phyloP scores from a whole-genome alignment of 2,329 filamentous ascomycete species.

The Aspergillus jensenii region DNA sequence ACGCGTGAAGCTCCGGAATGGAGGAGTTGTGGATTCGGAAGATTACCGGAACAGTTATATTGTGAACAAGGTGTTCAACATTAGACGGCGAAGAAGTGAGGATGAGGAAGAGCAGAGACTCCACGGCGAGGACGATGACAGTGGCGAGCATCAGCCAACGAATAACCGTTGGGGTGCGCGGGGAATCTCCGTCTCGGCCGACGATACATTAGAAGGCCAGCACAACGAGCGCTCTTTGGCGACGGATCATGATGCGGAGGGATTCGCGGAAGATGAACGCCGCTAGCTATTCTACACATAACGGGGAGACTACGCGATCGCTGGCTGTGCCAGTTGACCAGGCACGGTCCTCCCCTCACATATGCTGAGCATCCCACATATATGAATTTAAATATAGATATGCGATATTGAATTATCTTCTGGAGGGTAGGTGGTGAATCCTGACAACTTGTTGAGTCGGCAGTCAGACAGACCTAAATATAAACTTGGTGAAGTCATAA shows the following conservation, averaged over 20 bases:
- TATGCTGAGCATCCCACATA: conserved; percentile 4
- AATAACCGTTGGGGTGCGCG: conserved; percentile 56
- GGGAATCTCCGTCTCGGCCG: conserved; percentile 61
- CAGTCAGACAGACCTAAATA: not conserved
- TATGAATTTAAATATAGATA: conserved; percentile 8
- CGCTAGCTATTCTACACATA: conserved; percentile 10
- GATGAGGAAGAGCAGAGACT: conserved; percentile 44
- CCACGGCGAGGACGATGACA: conserved; percentile 30
- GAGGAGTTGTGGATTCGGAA: conserved; percentile 85
- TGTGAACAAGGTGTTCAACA: conserved; percentile 72
- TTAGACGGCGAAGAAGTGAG: conserved; percentile 29
- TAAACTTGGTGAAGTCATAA: not conserved
- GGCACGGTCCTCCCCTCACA: not conserved
- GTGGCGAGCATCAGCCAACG: conserved; percentile 24
- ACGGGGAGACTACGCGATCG: conserved; percentile 3
- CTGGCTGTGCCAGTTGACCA: conserved; percentile 7
- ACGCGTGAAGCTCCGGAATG: conserved; percentile 86
- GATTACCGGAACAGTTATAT: conserved; percentile 85
- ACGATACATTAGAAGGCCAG: conserved; percentile 47
- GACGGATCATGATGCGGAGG: conserved; percentile 18
- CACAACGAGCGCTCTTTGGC: conserved; percentile 12
- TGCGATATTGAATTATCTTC: not conserved
- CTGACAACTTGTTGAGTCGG: not conserved
- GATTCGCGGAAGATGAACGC: conserved; percentile 23
- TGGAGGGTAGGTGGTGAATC: too few relatives aligned